Conservation (phyloP, 23 red algal genomes). For the Agarophyton chilense region DNA sequence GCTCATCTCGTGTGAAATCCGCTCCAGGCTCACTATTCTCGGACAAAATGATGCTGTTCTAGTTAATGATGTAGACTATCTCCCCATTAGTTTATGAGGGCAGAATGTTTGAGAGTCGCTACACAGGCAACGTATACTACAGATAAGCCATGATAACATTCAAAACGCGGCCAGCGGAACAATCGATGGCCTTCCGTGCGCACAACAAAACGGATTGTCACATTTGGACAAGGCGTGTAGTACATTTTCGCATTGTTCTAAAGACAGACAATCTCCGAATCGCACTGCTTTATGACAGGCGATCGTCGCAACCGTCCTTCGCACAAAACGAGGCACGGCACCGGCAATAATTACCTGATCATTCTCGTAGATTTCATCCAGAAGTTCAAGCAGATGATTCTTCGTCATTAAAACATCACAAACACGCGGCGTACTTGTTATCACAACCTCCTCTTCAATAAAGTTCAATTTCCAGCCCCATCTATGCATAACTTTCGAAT, state of each 20-base stretch:
- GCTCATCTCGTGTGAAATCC: no score
- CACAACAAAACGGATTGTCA: constrained; percentile 87
- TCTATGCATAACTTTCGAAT: neutral
- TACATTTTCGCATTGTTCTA: constrained; percentile 45
- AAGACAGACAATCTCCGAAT: constrained; percentile 82
- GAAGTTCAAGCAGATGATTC: constrained; percentile 55
- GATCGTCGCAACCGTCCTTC: constrained; percentile 46
- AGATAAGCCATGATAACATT: no score
- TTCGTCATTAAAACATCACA: constrained; percentile 16
- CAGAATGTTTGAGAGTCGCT: no score
- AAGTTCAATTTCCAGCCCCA: constrained; percentile 43
- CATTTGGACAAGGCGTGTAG: constrained; percentile 60
- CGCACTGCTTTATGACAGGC: constrained; percentile 89
- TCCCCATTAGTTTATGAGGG: no score
- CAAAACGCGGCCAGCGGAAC: constrained; percentile 61
- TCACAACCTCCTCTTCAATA: neutral
- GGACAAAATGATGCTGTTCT: no score
- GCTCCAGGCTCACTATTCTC: no score
- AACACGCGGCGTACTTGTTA: constrained; percentile 9
- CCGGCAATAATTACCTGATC: neutral
- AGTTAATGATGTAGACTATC: no score
- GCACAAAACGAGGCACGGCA: constrained; percentile 21
- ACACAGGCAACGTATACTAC: no score
- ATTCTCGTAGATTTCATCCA: constrained; percentile 43
- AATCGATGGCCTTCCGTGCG: constrained; percentile 90